Base-by-base conservation (phyloP, 1,284 basidiomycete genomes). In the Leccinum huronense region DNA sequence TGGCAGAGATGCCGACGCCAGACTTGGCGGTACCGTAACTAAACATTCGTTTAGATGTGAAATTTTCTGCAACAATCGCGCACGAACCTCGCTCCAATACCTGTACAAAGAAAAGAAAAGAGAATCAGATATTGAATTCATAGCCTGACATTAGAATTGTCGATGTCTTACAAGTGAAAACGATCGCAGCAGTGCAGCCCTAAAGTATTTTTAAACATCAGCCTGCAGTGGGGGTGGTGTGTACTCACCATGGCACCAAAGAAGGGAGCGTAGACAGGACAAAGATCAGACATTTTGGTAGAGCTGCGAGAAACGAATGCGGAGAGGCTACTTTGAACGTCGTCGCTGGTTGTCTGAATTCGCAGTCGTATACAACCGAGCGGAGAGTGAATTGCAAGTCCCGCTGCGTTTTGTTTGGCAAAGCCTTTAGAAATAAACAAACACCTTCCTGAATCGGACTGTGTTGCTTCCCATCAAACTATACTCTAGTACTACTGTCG, bases 21-120 rank as follows among this genome's bases (percentile, higher is more conserved):
- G 97, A 97, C 83, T 99, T 99, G 74, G 97, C 94, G 42, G 96
- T 99, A 69, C 97, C 97, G 83, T 91, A 92, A 82, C 89, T 91
- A 23, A 13, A 30, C 38, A 64, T 69, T 34, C 67, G 62, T 45
- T 62, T 2, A 5, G 27, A 19, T 2, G 23, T 5, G n/a, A 61
- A 48, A 57, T 6, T 51, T 51, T 36, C 19, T 2, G 45, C 4
- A 30, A 11, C 1, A 34, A 51, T 33, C 53, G 4, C 1, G n/a
- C 31, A 62, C 73, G 16, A 36, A 77, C 75, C 76, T 75, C 42
- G 73, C 76, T 5, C 76, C 73, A 23, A 75, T 75, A 30, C 75
- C 73, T 75, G 30, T 10, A 14, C 6, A 38, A 19, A 9, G 4
- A 23, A 42, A 1, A 7, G 14, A 57, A 5, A 27, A 53, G 42